A percentile compares a stretch with the other conserved stretches of the same genome.
These are phyloP conservation scores for Colletotrichum truncatum DNA, from an alignment of 2,329 filamentous ascomycete species.

Conservation along the genomic window DNA sequence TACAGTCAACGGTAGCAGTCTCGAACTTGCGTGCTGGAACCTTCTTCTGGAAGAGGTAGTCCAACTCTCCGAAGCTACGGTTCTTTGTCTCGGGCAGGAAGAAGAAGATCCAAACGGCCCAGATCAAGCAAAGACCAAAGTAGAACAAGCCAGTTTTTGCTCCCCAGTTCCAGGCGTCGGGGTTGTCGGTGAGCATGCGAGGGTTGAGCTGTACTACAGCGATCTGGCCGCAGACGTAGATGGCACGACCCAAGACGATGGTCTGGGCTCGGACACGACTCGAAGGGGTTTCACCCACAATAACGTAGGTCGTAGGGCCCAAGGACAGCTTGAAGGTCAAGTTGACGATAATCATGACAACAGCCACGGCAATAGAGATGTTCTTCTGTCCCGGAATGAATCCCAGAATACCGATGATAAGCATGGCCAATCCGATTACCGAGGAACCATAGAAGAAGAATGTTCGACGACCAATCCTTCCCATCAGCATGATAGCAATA, in stretches of 20 bases:
- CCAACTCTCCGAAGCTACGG: conserved; percentile 56
- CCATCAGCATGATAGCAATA: conserved; percentile 49
- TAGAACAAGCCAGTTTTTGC: conserved; percentile 49
- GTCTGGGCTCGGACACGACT: conserved; percentile 55
- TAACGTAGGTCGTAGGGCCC: conserved; percentile 52
- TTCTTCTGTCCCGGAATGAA: conserved; percentile 37
- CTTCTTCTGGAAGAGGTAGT: conserved; percentile 53
- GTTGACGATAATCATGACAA: conserved; percentile 48
- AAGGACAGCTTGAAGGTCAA: conserved; percentile 54
- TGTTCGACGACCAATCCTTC: conserved; percentile 46
- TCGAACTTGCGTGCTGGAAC: conserved; percentile 44
- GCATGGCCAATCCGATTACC: conserved; percentile 46
- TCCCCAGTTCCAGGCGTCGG: conserved; percentile 43
- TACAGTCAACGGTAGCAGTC: conserved; percentile 38
- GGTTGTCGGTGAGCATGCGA: conserved; percentile 42
- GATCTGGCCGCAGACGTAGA: conserved; percentile 53
- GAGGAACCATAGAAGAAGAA: conserved; percentile 51
- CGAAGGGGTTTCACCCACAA: conserved; percentile 55
- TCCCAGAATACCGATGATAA: conserved; percentile 51
- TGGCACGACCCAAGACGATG: conserved; percentile 51
- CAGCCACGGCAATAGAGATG: conserved; percentile 44
- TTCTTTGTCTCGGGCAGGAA: conserved; percentile 55
- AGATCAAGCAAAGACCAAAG: conserved; percentile 49
- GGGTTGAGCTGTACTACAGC: conserved; percentile 48
- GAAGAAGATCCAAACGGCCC: conserved; percentile 53